phyloP scores from a whole-genome alignment of 768 basidiomycete species.

The Filobasidium floriforme region DNA sequence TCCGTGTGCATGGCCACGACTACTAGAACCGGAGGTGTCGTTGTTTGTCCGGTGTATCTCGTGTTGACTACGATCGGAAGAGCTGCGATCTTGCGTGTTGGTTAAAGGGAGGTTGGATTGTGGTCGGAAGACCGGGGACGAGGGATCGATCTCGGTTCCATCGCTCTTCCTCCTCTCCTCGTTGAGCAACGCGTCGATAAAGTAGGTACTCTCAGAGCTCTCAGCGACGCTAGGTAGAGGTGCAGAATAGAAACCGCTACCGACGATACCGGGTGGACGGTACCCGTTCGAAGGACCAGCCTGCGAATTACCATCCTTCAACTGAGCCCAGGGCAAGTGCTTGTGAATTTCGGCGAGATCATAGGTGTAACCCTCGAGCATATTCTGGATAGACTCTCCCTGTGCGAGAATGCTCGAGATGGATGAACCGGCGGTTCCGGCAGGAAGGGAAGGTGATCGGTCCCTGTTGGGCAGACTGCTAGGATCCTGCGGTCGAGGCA shows the following conservation, averaged over 20 bases:
- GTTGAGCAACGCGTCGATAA: constrained; percentile 5
- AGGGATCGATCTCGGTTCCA: neutral
- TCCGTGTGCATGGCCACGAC: constrained; percentile 10
- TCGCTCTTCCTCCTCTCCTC: constrained; percentile 8
- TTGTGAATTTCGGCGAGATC: constrained; percentile 4
- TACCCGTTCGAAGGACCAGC: constrained; percentile 4
- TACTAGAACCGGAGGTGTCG: neutral
- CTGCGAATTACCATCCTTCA: neutral
- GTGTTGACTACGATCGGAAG: too few species aligned
- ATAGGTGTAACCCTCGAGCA: constrained; percentile 8
- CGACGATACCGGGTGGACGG: neutral
- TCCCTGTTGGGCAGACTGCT: neutral
- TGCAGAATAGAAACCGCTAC: constrained; percentile 12
- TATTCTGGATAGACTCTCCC: constrained; percentile 14
- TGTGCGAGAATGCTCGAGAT: constrained; percentile 14
- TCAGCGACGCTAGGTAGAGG: constrained; percentile 9
- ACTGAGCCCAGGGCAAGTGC: neutral
- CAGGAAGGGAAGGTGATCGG: neutral
- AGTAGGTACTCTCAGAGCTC: neutral
- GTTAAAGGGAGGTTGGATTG: neutral
- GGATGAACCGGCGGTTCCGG: neutral
- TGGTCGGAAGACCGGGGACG: neutral
- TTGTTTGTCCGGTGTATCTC: too few species aligned
- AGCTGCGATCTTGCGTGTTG: neutral
- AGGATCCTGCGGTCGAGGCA: neutral